Percentiles rank a stretch among this genome's conserved stretches.
Evolutionary conservation across 768 basidiomycete genomes (phyloP).

Genomic region (Tricholoma sp.): DNA sequence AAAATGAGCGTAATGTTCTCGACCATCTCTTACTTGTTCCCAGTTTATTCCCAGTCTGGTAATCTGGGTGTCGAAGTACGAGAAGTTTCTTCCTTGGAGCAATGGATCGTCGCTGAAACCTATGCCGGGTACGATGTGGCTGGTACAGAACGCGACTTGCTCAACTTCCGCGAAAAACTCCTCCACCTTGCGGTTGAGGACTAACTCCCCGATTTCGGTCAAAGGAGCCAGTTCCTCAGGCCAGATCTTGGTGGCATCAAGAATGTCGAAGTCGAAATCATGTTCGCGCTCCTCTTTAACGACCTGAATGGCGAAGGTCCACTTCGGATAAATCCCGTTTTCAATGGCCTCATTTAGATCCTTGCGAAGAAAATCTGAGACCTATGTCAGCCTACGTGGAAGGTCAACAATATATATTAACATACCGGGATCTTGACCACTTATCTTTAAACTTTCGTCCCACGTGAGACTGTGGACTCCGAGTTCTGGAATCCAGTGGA

Average conservation of each 20-base stretch:
- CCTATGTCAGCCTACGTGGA: not conserved
- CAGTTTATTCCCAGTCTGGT: constrained; percentile 79
- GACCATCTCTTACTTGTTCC: constrained; percentile 43
- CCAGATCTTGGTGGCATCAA: constrained; percentile 85
- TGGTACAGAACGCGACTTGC: constrained; percentile 86
- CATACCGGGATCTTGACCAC: constrained; percentile 75
- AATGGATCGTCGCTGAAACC: constrained; percentile 75
- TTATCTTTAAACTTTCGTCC: constrained; percentile 86
- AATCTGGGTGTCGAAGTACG: constrained; percentile 83
- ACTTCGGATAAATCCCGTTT: constrained; percentile 65
- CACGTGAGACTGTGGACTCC: constrained; percentile 81
- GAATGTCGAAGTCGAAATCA: constrained; percentile 81
- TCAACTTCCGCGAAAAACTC: constrained; percentile 87
- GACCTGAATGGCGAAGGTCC: constrained; percentile 72
- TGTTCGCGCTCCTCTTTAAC: constrained; percentile 70
- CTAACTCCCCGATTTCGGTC: constrained; percentile 70
- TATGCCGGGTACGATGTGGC: constrained; percentile 61
- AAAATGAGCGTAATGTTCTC: not conserved
- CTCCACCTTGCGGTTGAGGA: constrained; percentile 55
- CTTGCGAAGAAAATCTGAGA: constrained; percentile 77
- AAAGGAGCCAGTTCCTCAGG: constrained; percentile 79
- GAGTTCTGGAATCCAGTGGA: constrained; percentile 77
- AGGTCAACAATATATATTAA: not conserved
- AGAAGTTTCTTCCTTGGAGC: constrained; percentile 82
- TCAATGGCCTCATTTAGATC: constrained; percentile 83